Evolutionary conservation across 345 rosid species (phyloP).

Genomic region (Eucalyptus sp.): DNA sequence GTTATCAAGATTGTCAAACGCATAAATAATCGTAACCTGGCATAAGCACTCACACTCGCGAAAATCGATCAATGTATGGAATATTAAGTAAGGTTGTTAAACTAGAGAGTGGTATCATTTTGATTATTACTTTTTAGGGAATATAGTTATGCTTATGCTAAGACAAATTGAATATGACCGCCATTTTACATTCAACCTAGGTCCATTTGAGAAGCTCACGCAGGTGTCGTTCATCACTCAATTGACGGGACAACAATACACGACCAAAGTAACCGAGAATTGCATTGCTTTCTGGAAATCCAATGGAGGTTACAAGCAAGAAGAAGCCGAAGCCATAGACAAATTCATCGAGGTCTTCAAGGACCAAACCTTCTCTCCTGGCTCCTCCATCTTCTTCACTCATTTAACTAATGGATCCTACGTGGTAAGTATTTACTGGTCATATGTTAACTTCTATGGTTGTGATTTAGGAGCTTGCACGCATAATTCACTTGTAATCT

Average conservation of each 20-base stretch:
- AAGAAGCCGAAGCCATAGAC: conserved; percentile 23
- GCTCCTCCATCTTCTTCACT: conserved; percentile 59
- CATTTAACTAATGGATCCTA: conserved; percentile 33
- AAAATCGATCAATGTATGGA: too few relatives aligned
- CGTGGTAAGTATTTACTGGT: conserved; percentile 15
- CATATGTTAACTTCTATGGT: background rate
- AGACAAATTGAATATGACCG: background rate
- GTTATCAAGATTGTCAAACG: background rate
- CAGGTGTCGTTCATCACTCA: background rate
- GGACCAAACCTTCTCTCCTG: conserved; percentile 46
- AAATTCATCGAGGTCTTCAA: conserved; percentile 41
- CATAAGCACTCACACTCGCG: background rate
- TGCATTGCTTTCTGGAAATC: background rate
- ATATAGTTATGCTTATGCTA: background rate
- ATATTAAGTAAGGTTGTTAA: background rate
- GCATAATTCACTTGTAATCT: too few relatives aligned
- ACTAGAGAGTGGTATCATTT: background rate
- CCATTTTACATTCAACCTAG: background rate
- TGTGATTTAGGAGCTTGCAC: background rate
- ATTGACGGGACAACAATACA: background rate
- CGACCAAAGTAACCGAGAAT: background rate
- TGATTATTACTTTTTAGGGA: background rate
- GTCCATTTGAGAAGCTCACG: background rate
- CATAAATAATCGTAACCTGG: background rate
- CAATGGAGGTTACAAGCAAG: background rate